These are phyloP conservation scores for Gynandropsis gynandra DNA, from an alignment of 345 rosid species.

Conservation along the genomic window DNA sequence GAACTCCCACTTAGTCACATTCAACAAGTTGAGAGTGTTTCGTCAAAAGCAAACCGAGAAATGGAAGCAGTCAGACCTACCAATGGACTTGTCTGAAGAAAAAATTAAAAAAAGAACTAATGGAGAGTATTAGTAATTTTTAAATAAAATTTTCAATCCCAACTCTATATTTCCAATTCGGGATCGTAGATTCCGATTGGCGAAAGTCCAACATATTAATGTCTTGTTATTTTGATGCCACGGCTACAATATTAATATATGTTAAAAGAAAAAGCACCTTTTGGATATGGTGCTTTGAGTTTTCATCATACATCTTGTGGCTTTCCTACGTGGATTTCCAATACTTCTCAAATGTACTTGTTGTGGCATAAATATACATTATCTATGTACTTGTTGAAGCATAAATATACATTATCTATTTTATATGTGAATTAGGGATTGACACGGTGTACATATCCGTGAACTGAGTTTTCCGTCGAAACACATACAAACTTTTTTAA, in stretches of 20 bases:
- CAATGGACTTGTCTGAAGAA: conserved; percentile 12
- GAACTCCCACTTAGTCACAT: conserved; percentile 22
- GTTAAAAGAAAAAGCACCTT: not conserved
- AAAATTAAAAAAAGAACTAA: not conserved
- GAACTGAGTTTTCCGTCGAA: no score
- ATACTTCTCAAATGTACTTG: conserved; percentile 11
- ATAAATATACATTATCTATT: conserved; percentile 2
- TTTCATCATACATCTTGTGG: conserved; percentile 14
- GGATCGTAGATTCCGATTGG: conserved; percentile 18
- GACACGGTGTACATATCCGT: no score
- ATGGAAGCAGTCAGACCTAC: conserved; percentile 3
- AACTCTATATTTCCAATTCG: no score
- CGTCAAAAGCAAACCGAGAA: conserved; percentile 13
- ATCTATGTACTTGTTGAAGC: conserved; percentile 13
- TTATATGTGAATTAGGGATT: no score
- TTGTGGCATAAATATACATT: conserved; percentile 1
- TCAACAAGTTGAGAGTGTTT: conserved; percentile 20
- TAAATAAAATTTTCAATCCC: conserved; percentile 15
- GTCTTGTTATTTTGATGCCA: no score
- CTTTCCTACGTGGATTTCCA: conserved; percentile 17
- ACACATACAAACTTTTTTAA: no score
- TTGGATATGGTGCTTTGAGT: conserved; percentile 5
- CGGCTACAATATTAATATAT: not conserved
- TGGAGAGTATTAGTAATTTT: conserved; percentile 12
- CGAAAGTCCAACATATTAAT: no score